phyloP scores from a whole-genome alignment of 331 rosid species.

The Malus hybrid region DNA sequence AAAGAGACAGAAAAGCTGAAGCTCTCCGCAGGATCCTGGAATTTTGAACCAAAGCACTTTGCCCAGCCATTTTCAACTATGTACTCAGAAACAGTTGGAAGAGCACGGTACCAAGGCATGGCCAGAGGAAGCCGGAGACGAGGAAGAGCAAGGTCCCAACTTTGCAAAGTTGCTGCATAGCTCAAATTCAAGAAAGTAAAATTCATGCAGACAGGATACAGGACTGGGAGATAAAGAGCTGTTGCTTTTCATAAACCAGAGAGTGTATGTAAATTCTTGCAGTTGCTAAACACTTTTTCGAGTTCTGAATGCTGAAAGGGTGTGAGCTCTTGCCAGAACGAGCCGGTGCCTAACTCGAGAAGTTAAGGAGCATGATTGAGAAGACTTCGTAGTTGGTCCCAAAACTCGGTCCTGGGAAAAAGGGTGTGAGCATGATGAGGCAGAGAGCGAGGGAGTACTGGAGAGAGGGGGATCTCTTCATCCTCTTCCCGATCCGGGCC shows the following conservation, averaged over 20 bases:
- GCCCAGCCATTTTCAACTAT: no score
- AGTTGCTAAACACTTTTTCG: conserved; percentile 48
- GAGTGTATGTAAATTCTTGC: conserved; percentile 59
- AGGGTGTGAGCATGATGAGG: no score
- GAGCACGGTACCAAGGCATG: no score
- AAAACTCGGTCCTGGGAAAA: no score
- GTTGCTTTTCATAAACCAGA: conserved; percentile 67
- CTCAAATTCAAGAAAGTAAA: conserved; percentile 73
- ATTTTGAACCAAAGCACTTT: no score
- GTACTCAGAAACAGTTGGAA: no score
- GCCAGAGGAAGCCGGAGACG: conserved; percentile 24
- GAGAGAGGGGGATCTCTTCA: no score
- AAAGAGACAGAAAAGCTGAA: no score
- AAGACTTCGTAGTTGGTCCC: conserved; percentile 50
- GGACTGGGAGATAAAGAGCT: conserved; percentile 46
- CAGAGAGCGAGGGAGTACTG: no score
- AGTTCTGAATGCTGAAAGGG: conserved; percentile 45
- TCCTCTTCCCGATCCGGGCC: no score
- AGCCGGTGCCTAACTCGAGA: conserved; percentile 66
- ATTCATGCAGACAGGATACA: conserved; percentile 50
- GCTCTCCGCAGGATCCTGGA: no score
- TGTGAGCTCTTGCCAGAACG: conserved; percentile 54
- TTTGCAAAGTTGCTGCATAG: conserved; percentile 37
- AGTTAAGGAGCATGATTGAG: conserved; percentile 50
- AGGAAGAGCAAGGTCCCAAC: conserved; percentile 58